phyloP scores from a whole-genome alignment of 2,329 filamentous ascomycete species.

The Penicillium sp. region DNA sequence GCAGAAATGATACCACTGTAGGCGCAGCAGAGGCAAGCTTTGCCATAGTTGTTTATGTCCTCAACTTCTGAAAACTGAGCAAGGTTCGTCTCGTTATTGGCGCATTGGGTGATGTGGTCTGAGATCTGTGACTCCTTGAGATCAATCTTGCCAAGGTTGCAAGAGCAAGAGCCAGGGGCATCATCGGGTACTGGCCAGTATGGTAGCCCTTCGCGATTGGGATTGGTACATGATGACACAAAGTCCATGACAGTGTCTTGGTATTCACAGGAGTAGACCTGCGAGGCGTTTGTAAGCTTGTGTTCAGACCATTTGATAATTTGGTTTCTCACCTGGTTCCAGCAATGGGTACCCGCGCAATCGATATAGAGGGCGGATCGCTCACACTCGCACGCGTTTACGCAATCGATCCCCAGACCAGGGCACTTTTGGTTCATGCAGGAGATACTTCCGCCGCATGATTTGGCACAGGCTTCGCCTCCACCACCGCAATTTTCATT shows the following conservation, averaged over 20 bases:
- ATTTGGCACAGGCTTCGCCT: conserved; percentile 4
- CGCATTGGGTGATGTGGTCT: conserved; percentile 1
- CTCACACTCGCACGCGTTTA: conserved; percentile 18
- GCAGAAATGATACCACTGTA: conserved; percentile 17
- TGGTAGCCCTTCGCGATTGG: conserved; percentile 11
- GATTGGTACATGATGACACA: conserved; percentile 1
- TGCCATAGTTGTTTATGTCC: conserved; percentile 2
- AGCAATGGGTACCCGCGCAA: conserved; percentile 16
- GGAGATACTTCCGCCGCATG: conserved; percentile 7
- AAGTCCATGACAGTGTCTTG: conserved; percentile 9
- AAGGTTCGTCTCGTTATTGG: conserved; percentile 12
- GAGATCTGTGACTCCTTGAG: conserved; percentile 4
- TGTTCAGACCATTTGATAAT: background rate
- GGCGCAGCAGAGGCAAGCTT: conserved; percentile 17
- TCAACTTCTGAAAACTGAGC: background rate
- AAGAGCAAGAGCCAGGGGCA: conserved; percentile 19
- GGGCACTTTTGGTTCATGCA: conserved; percentile 14
- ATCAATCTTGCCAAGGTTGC: conserved; percentile 14
- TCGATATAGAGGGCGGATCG: conserved; percentile 7
- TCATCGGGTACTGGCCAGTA: conserved; percentile 20
- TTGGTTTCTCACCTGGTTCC: conserved; percentile 17
- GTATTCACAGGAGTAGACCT: conserved; percentile 15
- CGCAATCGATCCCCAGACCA: conserved; percentile 13
- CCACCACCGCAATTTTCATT: conserved; percentile 15
- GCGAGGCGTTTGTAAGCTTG: background rate